A percentile compares a stretch with the other conserved stretches of the same genome.
Conservation (phyloP, 495 filamentous ascomycete genomes). For the Penicillium ucsense region DNA sequence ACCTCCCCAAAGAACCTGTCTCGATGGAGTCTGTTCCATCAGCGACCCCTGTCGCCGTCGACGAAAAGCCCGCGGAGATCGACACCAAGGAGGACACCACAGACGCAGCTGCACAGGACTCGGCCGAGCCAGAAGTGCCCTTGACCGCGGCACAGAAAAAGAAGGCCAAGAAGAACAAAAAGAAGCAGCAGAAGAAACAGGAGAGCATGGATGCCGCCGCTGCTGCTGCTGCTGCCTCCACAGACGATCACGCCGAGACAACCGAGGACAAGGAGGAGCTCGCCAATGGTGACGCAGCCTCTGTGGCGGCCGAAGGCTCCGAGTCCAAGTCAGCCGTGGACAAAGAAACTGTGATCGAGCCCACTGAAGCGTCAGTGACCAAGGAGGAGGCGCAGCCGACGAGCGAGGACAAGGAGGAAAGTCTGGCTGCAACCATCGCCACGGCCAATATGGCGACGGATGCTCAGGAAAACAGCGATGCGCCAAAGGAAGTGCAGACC, state of each 20-base stretch:
- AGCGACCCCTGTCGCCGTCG: conserved; percentile 5
- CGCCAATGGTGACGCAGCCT: not conserved
- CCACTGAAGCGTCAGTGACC: not conserved
- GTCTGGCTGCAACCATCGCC: not conserved
- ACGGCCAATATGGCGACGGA: too few species aligned
- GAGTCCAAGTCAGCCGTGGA: not conserved
- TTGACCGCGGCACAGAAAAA: conserved; percentile 8
- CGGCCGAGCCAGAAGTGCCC: not conserved
- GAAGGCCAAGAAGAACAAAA: conserved; percentile 14
- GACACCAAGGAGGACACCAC: not conserved
- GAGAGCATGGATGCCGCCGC: not conserved
- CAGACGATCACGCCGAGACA: not conserved
- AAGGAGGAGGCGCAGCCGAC: not conserved
- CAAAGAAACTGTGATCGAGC: not conserved
- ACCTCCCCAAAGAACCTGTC: conserved; percentile 13
- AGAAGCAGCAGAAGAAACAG: conserved; percentile 10
- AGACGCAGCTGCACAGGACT: not conserved
- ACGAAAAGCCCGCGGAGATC: conserved; percentile 6
- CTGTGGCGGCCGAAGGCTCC: not conserved
- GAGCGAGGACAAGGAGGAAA: conserved; percentile 1
- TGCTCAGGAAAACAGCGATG: too few species aligned
- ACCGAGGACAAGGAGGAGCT: not conserved
- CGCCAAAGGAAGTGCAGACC: too few species aligned
- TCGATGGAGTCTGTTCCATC: conserved; percentile 5
- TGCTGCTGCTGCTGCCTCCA: not conserved